A percentile compares a stretch with the other conserved stretches of the same genome.
These are phyloP conservation scores for Syzygium grande DNA, from an alignment of 345 rosid species.

Conservation along the genomic window DNA sequence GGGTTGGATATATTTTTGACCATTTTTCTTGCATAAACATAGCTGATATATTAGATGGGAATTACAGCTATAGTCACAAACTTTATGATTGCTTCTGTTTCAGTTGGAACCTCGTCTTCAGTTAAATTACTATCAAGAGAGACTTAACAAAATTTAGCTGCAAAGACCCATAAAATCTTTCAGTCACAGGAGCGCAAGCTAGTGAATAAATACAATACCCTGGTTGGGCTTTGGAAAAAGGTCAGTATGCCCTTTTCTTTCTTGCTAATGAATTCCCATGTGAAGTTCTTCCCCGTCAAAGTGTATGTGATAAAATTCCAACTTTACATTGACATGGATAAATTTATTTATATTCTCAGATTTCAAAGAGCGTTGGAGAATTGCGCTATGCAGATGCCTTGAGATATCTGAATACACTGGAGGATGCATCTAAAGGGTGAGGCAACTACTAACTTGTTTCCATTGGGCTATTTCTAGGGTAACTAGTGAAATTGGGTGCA, in stretches of 20 bases:
- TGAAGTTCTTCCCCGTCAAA: neutral
- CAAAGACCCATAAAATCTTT: conserved; percentile 61
- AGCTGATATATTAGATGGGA: neutral
- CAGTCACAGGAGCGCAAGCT: conserved; percentile 63
- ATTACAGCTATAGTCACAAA: neutral
- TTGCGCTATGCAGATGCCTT: conserved; percentile 74
- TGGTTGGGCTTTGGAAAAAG: conserved; percentile 83
- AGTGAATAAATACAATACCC: conserved; percentile 76
- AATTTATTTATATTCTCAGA: conserved; percentile 27
- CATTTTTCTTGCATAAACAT: neutral
- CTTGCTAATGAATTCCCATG: neutral
- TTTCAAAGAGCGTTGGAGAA: conserved; percentile 67
- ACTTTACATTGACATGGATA: neutral
- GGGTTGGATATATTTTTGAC: neutral
- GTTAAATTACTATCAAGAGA: neutral
- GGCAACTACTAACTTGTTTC: conserved; percentile 1
- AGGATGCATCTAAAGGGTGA: conserved; percentile 71
- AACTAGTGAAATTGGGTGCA: neutral
- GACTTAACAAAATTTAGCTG: conserved; percentile 57
- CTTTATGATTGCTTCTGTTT: neutral
- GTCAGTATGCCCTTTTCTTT: conserved; percentile 32
- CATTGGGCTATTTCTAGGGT: neutral
- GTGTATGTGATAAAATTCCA: neutral
- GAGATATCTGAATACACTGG: conserved; percentile 59
- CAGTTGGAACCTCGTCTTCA: neutral